Percentiles rank a stretch among this genome's conserved stretches.
Evolutionary conservation across 106 monocot genomes (phyloP).

Genomic region (Amphibolis antarctica): DNA sequence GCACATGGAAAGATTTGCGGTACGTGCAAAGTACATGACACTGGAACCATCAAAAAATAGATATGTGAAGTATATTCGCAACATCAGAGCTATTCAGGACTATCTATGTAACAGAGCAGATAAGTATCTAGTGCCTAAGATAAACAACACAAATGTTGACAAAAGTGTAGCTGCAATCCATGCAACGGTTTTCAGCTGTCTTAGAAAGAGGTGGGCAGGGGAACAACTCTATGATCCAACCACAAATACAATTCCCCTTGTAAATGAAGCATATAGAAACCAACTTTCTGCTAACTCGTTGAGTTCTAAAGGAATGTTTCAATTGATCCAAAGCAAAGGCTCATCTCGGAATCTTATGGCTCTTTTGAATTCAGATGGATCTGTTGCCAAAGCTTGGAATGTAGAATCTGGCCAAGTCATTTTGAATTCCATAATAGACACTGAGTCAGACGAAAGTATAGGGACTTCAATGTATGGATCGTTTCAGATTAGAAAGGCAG

Average conservation of each 20-base stretch:
- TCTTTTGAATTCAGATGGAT: conserved; percentile 72
- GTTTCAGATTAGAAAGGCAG: conserved; percentile 11
- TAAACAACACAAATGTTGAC: conserved; percentile 92
- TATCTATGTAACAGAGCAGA: conserved; percentile 76
- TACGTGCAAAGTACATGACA: conserved; percentile 93
- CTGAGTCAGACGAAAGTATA: background rate
- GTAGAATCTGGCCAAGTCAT: background rate
- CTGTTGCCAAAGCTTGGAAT: conserved; percentile 26
- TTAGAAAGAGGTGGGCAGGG: conserved; percentile 12
- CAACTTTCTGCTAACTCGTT: conserved; percentile 37
- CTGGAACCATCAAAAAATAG: conserved; percentile 79
- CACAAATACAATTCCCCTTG: conserved; percentile 11
- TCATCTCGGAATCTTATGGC: conserved; percentile 84
- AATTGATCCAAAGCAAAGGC: conserved; percentile 64
- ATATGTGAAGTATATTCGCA: conserved; percentile 75
- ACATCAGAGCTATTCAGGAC: conserved; percentile 82
- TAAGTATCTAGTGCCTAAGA: conserved; percentile 78
- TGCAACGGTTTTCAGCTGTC: conserved; percentile 59
- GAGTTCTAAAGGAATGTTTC: conserved; percentile 83
- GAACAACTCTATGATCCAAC: conserved; percentile 10
- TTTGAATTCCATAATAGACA: background rate
- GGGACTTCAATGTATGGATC: conserved; percentile 10
- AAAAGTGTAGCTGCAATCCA: conserved; percentile 77
- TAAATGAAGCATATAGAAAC: conserved; percentile 15
- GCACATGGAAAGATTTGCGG: conserved; percentile 79